These are phyloP conservation scores for Ceratocystis destructans DNA, from an alignment of 2,329 filamentous ascomycete species.

Conservation along the genomic window DNA sequence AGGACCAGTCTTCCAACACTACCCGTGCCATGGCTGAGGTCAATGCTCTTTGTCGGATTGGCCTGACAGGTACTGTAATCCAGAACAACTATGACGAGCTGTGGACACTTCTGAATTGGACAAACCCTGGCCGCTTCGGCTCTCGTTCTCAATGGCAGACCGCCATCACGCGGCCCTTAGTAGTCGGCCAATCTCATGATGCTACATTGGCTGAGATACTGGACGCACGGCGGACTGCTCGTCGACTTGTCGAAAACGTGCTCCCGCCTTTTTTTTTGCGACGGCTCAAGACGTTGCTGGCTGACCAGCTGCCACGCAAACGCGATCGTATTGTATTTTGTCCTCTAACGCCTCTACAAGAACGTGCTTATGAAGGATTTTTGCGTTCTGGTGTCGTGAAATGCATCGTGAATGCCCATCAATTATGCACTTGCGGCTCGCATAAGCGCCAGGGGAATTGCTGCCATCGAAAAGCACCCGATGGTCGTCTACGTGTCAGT, in stretches of 20 bases:
- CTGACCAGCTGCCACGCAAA: slow-evolving; percentile 86
- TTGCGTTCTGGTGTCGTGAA: slow-evolving; percentile 45
- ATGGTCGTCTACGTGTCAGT: slow-evolving; percentile 55
- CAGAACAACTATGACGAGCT: slow-evolving; percentile 97
- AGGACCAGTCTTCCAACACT: slow-evolving; percentile 61
- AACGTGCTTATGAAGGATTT: slow-evolving; percentile 69
- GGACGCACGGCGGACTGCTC: slow-evolving; percentile 64
- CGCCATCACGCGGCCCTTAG: slow-evolving; percentile 65
- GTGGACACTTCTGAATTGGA: slow-evolving; percentile 94
- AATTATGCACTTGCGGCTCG: slow-evolving; percentile 56
- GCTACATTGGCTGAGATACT: slow-evolving; percentile 74
- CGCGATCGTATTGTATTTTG: slow-evolving; percentile 91
- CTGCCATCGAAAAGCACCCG: slow-evolving; percentile 42
- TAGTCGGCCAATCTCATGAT: slow-evolving; percentile 82
- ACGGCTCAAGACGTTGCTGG: slow-evolving; percentile 84
- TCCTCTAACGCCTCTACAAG: slow-evolving; percentile 69
- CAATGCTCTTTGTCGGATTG: slow-evolving; percentile 84
- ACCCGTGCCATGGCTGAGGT: slow-evolving; percentile 80
- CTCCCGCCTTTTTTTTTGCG: slow-evolving; percentile 82
- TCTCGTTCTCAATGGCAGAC: slow-evolving; percentile 60
- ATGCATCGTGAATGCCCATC: slow-evolving; percentile 51
- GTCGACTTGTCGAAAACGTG: slow-evolving; percentile 72
- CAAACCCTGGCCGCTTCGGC: slow-evolving; percentile 63
- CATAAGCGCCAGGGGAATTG: slow-evolving; percentile 64
- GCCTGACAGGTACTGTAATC: slow-evolving; percentile 87